Base-by-base conservation (phyloP, 2,329 filamentous ascomycete genomes). In the Xylaria sp. region DNA sequence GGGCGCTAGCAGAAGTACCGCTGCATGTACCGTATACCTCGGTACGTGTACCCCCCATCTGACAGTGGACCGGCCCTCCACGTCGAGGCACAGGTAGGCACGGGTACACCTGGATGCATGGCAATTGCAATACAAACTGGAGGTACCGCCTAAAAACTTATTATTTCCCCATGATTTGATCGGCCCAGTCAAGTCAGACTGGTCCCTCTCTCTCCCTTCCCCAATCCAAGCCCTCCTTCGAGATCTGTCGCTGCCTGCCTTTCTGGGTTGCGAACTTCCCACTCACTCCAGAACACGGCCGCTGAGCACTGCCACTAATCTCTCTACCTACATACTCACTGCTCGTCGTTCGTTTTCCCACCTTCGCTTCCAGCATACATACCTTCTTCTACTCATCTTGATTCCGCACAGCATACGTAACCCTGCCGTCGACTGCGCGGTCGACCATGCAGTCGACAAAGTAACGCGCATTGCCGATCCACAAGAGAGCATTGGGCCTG, bases 321-420 rank as follows among this genome's bases (percentile, higher is more conserved):
- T 54, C 52, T 54, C 52, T 46, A 30, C 23, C 23, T 30, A 30
- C 23, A 30, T 30, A 30, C 23, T 59, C 59, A 57, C 52, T 58
- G 51, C 66, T 68, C 65, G 66, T 68, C 66, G 66, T 64, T 69
- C 67, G 66, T 70, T 70, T 70, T 65, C 60, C 49, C 44, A 50
- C 23, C 48, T 56, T 56, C 37, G 37, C 47, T 54, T 57, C 54
- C 44, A 56, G 49, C 55, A 54, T 52, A 59, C 37, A 54, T 47
- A 59, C 37, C 57, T 47, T 35, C 47, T 23, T 11, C 54, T 39
- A 19, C 58, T 44, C 49, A 53, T 44, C 23, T 52, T 23, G 47
- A 49, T 23, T 47, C 47, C 23, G 23, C 23, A 30, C 37, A 42
- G 11, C 37, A 42, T 9, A 42, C 37, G 37, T 30, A 47, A 16